Evolutionary conservation across 2,329 filamentous ascomycete genomes (phyloP), one percentile per base, ranked within the genome.

Genomic region (Pseudogymnoascus sp.): DNA sequence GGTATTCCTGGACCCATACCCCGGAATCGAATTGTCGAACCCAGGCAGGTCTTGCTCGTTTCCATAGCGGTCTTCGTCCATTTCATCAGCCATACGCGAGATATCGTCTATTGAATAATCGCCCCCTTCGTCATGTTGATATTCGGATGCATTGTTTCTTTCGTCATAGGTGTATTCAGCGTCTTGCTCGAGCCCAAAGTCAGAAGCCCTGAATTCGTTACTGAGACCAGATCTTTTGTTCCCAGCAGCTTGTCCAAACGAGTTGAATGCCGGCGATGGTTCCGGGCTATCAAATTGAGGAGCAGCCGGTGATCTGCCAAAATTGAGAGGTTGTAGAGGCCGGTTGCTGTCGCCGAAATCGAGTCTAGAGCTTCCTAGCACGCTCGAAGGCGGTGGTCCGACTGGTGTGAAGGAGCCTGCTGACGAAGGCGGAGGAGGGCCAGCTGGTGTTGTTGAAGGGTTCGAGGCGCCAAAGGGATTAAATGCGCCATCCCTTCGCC

Each of bases 391-490:
- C 57, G 82, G 82, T 48, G 77, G 78, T 2, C 80, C 83, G 64
- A 79, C 77, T 34, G 83, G 83, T 21, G 83, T 85, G 63, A 83
- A 84, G n/a, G 83, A 85, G 66, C 74, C 73, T 25, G 77, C 75
- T 65, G 77, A 78, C 34, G 81, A 81, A 25, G 82, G 83, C 1
- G 83, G 83, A 65, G 77, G 83, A 65, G 77, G 79, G 43, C 82
- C 83, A 57, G 81, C 81, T 62, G 84, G 84, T 14, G 84, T 86
- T 19, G 82, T 85, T 5, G 84, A 85, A 51, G 80, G 77, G 43
- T 75, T 73, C 43, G 71, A 69, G 43, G 65, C 66, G 31, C 68
- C 71, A 64, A 73, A 74, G 43, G 64, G 67, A 65, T 69, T 70
- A 25, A 60, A 60, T 51, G 69, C 68, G 28, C 66, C 67, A 63